Conservation (phyloP, 805 yeast genomes). For the Suhomyces faveliae region DNA sequence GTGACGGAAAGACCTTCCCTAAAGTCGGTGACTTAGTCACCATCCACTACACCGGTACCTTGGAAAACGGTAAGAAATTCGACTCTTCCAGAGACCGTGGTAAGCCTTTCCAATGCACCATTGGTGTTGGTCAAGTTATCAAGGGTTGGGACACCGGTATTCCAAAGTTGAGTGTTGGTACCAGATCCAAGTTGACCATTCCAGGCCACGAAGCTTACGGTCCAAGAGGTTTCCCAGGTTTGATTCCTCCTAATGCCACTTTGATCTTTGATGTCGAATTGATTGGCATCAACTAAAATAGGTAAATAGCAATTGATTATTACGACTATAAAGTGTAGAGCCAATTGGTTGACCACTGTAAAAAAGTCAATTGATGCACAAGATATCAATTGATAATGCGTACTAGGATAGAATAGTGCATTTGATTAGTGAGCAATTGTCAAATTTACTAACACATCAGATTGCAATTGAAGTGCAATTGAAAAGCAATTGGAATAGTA, state of each 20-base stretch:
- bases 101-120: constrained; percentile 88
- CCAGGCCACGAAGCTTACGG: constrained; percentile 96
- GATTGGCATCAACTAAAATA: constrained; percentile 47
- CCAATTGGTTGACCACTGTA: background rate
- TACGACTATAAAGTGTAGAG: too few species aligned
- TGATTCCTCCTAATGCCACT: constrained; percentile 96
- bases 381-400: too few species aligned
- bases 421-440: too few species aligned
- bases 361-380: too few species aligned
- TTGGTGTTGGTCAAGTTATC: constrained; percentile 96
- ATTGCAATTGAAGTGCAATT: too few species aligned
- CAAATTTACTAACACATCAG: too few species aligned
- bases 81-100: constrained; percentile 96
- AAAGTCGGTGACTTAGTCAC: constrained; percentile 83
- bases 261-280: constrained; percentile 83
- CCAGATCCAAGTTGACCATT: constrained; percentile 87
- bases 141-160: constrained; percentile 96
- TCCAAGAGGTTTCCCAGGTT: constrained; percentile 91
- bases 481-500: too few species aligned
- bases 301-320: too few species aligned
- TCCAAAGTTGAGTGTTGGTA: constrained; percentile 89
- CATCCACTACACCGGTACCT: constrained; percentile 93
- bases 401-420: too few species aligned
- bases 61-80: constrained; percentile 93
- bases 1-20: constrained; percentile 89